Evolutionary conservation across 129 eudicot species (phyloP), one percentile per base, ranked within the genome.

Genomic region (Tagetes erecta): DNA sequence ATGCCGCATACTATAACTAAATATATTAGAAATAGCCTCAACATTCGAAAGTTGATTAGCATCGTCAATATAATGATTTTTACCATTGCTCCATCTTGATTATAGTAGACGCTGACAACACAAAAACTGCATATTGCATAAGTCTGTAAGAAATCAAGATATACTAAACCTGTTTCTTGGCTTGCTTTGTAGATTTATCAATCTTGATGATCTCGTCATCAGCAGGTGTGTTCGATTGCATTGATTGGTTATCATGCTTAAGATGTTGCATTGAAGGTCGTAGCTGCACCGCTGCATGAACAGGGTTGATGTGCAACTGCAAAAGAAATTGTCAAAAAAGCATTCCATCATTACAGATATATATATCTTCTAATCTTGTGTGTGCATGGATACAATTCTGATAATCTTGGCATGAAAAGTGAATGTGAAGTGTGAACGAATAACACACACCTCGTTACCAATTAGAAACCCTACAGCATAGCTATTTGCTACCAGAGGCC

Each of bases 271-370:
- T 74, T 38, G 97, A 90, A 68, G 98, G 98, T 14, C 98, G 97
- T 36, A 94, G 93, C 78, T 90, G 97, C 71, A 86, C 93, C 73
- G 79, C 91, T 81, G 98, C 91, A 83, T 88, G 86, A 76, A 94
- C 75, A 73, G 91, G 96, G 70, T 87, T 86, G 80, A 94, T 81
- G 83, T 87, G 87, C 80, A 94, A 82, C 98, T 94, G 98, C 98
- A 90, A 78, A 70, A 77, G 64, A 78, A 75, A 58, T 53, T 46
- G 62, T 76, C 30, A 42, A 77, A 38, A 27, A 36, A 68, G 49
- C 57, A 27, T 56, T 68, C 45, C 39, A 50, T 56, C 74, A 67
- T 68, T 53, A 68, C 72, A 76, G 27, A 31, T 8, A 45, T 41
- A 76, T 65, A 47, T 12, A 56, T 10, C 60, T 69, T 68, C 41